A percentile compares a stretch with the other conserved stretches of the same genome.
phyloP scores from a whole-genome alignment of 2,329 filamentous ascomycete genomes.

The Drechslerella coelobrocha region DNA sequence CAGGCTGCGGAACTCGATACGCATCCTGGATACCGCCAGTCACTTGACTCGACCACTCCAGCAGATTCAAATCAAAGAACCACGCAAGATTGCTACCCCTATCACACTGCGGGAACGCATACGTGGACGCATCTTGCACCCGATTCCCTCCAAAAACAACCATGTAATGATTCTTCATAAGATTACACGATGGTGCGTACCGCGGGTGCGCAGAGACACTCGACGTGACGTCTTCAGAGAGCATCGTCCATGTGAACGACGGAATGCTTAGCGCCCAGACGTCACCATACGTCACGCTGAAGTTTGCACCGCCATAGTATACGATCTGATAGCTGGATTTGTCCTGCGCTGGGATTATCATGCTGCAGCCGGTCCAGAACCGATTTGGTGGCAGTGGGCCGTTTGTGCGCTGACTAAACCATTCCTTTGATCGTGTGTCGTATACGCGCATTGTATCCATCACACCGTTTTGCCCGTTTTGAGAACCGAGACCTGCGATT shows the following conservation, averaged over 20 bases:
- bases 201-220: conserved; percentile 28
- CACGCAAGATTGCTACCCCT: conserved; percentile 8
- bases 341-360: conserved; percentile 30
- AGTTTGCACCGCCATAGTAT: conserved; percentile 38
- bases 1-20: conserved; percentile 28
- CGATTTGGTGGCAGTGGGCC: conserved; percentile 26
- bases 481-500: conserved; percentile 34
- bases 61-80: conserved; percentile 44
- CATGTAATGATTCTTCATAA: conserved; percentile 40
- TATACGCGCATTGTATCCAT: conserved; percentile 37
- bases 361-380: conserved; percentile 38
- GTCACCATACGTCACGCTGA: conserved; percentile 26
- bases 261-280: conserved; percentile 48
- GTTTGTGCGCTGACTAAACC: conserved; percentile 43
- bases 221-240: conserved; percentile 29
- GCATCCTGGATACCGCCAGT: conserved; percentile 14
- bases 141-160: conserved; percentile 41
- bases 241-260: conserved; percentile 35
- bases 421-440: conserved; percentile 30
- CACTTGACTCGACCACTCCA: conserved; percentile 30
- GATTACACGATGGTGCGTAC: conserved; percentile 26
- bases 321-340: conserved; percentile 44
- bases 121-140: conserved; percentile 29
- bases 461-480: conserved; percentile 27
- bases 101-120: conserved; percentile 31